phyloP scores from a whole-genome alignment of 345 rosid species.

The Populus tremula region DNA sequence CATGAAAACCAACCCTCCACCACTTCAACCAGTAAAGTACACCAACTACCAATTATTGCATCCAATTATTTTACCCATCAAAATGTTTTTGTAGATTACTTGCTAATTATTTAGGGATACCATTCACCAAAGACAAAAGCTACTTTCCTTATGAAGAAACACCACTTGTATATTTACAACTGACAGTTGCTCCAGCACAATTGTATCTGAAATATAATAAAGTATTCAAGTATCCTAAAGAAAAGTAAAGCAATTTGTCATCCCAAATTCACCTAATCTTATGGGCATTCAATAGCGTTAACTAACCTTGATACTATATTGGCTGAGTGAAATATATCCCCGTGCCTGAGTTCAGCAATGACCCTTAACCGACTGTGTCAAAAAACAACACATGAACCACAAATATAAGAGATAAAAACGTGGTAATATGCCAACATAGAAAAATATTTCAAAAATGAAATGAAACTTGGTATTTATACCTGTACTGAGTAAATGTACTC shows the following conservation, averaged over 20 bases:
- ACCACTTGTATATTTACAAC: neutral
- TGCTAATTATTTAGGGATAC: neutral
- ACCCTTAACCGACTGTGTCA: constrained; percentile 82
- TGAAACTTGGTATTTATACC: constrained; percentile 40
- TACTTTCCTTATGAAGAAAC: neutral
- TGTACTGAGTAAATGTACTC: constrained; percentile 81
- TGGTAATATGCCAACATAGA: neutral
- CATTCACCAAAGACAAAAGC: neutral
- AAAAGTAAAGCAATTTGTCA: neutral
- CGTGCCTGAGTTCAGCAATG: constrained; percentile 91
- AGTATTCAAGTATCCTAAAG: neutral
- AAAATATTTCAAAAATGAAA: neutral
- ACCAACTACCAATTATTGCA: neutral
- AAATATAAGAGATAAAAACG: constrained; percentile 2
- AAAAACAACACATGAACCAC: constrained; percentile 14
- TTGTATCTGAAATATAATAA: neutral
- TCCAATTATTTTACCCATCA: neutral
- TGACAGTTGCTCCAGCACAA: neutral
- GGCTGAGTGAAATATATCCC: constrained; percentile 94
- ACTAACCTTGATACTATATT: constrained; percentile 93
- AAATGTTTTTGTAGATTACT: neutral
- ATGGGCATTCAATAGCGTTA: neutral
- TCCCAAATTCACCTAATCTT: neutral
- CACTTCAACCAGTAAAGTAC: neutral
- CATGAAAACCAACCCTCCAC: neutral